Evolutionary conservation across 805 yeast species (phyloP).

Genomic region (Metschnikowia gruessii): DNA sequence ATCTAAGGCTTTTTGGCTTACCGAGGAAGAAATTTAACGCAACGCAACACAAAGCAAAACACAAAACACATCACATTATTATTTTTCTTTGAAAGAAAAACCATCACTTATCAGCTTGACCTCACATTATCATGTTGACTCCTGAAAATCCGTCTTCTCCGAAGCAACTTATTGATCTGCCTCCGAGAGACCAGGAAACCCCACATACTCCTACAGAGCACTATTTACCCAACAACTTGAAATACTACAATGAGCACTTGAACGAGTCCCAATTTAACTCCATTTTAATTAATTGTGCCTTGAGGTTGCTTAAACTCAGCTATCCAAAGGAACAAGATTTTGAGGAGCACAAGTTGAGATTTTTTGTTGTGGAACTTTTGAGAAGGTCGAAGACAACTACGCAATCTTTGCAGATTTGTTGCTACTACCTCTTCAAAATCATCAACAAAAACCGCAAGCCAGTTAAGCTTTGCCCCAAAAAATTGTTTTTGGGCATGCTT

Average conservation of each 20-base stretch:
- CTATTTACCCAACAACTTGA: slow-evolving; percentile 36
- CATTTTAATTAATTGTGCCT: slow-evolving; percentile 35
- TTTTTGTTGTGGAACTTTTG: slow-evolving; percentile 42
- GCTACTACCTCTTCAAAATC: slow-evolving; percentile 59
- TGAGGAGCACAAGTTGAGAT: slow-evolving; percentile 21
- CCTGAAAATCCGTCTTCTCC: slow-evolving; percentile 17
- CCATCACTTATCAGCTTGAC: neutral
- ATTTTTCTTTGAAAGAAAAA: no score
- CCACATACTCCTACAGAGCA: slow-evolving; percentile 17
- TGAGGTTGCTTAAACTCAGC: slow-evolving; percentile 35
- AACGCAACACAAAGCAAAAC: neutral
- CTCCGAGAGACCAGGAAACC: slow-evolving; percentile 1
- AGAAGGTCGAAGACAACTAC: slow-evolving; percentile 56
- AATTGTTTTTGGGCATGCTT: slow-evolving; percentile 63
- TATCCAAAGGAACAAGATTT: slow-evolving; percentile 18
- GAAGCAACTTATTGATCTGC: slow-evolving; percentile 11
- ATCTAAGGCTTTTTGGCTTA: slow-evolving; percentile 4
- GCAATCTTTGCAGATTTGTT: slow-evolving; percentile 61
- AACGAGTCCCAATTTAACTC: slow-evolving; percentile 41
- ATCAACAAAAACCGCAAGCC: slow-evolving; percentile 20
- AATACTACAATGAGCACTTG: slow-evolving; percentile 39
- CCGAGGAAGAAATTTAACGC: neutral
- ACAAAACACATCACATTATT: neutral
- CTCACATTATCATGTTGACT: slow-evolving; percentile 9
- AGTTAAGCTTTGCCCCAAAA: slow-evolving; percentile 52